Base-by-base conservation (phyloP, 768 basidiomycete species). In the Mrakia gelida region DNA sequence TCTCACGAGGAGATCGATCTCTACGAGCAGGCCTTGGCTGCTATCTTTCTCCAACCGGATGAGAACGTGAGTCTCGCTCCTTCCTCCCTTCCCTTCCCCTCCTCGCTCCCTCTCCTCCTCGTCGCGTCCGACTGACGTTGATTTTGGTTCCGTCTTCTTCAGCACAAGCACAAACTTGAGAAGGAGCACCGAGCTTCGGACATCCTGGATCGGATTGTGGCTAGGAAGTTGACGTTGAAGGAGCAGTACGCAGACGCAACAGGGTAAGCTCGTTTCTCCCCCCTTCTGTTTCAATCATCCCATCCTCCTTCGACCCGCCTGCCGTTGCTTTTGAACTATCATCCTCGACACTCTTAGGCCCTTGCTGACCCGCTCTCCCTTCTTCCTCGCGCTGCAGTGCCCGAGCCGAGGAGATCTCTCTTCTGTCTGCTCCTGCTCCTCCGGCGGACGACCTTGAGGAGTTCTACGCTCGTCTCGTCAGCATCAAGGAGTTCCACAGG, bases 1-100 rank as follows among this genome's bases (percentile, higher is more conserved):
- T 92, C 91, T 18, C 96, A 98, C 85, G 95, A 98, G 85, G 95
- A 98, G 84, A 88, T 94, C 34, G 96, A 99, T 86, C 90, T 92
- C 73, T 92, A 94, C 81, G 92, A 98, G 84, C 88, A 90, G 70
- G 93, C 92, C 15, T 88, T 98, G 26, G 93, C 93, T 76, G 90
- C 90, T 5, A 87, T 97, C 23, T 88, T 98, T 43, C 91, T 93
- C 70, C 84, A 85, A 79, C 82, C 83, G 30, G 83, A 83, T 23
- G 82, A 80, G 15, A 82, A 82, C 28, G 85, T 86, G 56, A 80
- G 85, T 82, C 34, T n/a, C 59, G 15, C 32, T 49, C 13, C 23
- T 52, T 30, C 30, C n/a, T 32, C n/a, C 45, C 21, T 73, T 23
- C 30, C 45, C 28, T 59, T 49, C 28, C 34, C 32, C 32, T 38